Evolutionary conservation across 164 flowering plant species (phyloP), one percentile per base, ranked within the genome.

Genomic region (Liquidambar formosana): DNA sequence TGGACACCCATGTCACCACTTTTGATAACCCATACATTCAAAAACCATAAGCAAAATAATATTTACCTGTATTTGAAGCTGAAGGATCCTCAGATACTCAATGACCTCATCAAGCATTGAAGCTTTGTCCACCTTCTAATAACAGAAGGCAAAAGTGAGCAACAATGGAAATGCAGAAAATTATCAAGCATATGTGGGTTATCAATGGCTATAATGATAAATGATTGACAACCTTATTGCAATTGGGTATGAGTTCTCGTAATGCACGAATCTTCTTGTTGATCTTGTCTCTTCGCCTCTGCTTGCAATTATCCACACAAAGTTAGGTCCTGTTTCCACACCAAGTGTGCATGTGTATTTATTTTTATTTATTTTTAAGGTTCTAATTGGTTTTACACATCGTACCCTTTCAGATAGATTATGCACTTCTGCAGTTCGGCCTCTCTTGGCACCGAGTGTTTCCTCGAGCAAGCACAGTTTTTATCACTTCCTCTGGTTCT

Each of bases 11-110:
- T 51, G 21, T 63, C 16, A 44, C 66, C 11, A 33, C 16, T 13
- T 61, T 21, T 25, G 26, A 21, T 33, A 33, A 33, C 41, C 41
- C 41, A 33, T 21, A 54, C 10, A 47, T 13, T 61, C 15, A 10
- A 43, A 16, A 6, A 13, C 18, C 1, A 44, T n/a, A 49, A 5
- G 1, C 13, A 19, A 19, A 26, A 2, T 21, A 11, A 15, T 15
- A 41, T 69, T n/a, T 75, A 80, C 83, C 80, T 74, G 80, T n/a
- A 75, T 52, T 74, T 80, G 83, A 68, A 77, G 66, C 54, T 80
- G 74, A 74, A 80, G 83, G 43, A 57, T 28, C 64, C 73, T 80
- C 57, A 80, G 4, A 47, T 80, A 77, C 51, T 71, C 74, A 28
- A 80, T 76, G 38, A 78, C 78, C 60, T 77, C 74, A 46, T 80